Percentiles rank a stretch among this genome's conserved stretches.
Conservation (phyloP, 495 filamentous ascomycete species). For the Penicillium alfredii region DNA sequence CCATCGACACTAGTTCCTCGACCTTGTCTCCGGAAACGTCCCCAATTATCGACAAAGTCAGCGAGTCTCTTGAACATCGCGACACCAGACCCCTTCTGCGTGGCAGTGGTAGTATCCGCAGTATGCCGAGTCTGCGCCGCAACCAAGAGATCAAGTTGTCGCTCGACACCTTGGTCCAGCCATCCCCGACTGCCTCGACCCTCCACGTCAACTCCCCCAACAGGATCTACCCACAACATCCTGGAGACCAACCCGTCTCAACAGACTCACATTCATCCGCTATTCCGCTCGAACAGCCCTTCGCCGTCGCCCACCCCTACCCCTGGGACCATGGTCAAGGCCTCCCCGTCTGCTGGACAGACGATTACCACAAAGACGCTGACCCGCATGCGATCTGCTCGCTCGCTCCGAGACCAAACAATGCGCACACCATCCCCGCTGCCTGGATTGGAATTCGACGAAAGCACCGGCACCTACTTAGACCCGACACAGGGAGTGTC, state of each 20-base stretch:
- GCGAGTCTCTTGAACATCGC: conserved; percentile 2
- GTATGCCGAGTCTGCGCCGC: conserved; percentile 20
- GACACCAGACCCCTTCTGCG: conserved; percentile 13
- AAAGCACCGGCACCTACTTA: too few species aligned
- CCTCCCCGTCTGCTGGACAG: conserved; percentile 63
- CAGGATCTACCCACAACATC: conserved; percentile 6
- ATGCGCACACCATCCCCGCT: conserved; percentile 23
- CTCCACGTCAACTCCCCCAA: conserved; percentile 17
- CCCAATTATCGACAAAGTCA: conserved; percentile 4
- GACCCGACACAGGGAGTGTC: conserved; percentile 1
- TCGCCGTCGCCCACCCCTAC: conserved; percentile 61
- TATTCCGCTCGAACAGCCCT: conserved; percentile 73
- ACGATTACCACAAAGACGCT: conserved; percentile 56
- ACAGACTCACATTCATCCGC: conserved; percentile 77
- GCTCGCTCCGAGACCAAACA: conserved; percentile 40
- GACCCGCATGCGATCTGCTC: conserved; percentile 61
- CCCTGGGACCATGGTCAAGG: conserved; percentile 64
- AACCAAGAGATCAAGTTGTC: conserved; percentile 21
- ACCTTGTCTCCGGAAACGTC: conserved; percentile 13
- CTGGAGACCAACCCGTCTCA: conserved; percentile 22
- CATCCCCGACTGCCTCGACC: conserved; percentile 17
- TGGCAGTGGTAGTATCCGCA: conserved; percentile 15
- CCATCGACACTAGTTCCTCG: conserved; percentile 22
- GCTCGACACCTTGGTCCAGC: conserved; percentile 22
- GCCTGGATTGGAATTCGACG: conserved; percentile 4